A percentile compares a stretch with the other conserved stretches of the same genome.
Conservation (phyloP, 257 asterid species). For the Petrea volubilis region DNA sequence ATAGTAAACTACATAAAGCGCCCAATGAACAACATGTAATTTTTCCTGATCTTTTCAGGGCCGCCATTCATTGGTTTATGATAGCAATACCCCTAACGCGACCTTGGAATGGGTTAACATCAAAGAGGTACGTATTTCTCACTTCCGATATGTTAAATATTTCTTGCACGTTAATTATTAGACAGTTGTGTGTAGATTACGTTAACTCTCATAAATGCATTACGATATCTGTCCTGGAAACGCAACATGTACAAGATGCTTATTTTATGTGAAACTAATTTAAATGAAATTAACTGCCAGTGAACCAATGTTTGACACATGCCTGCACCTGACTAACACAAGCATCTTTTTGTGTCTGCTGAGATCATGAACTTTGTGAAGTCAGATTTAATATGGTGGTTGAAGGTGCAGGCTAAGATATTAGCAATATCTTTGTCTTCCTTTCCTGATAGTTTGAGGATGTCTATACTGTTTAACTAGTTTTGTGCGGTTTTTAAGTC, state of each 20-base stretch:
- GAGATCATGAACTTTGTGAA: not conserved
- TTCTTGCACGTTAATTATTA: slow-evolving; percentile 1
- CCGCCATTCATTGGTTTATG: slow-evolving; percentile 88
- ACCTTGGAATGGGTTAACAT: slow-evolving; percentile 87
- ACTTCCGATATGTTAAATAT: not conserved
- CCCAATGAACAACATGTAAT: not conserved
- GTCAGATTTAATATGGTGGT: not conserved
- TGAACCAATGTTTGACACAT: not conserved
- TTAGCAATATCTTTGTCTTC: not conserved
- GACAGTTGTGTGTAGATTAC: not conserved
- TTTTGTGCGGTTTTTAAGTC: not conserved
- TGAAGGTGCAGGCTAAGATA: not conserved
- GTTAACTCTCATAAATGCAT: slow-evolving; percentile 5
- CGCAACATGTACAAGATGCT: not conserved
- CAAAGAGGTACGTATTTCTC: slow-evolving; percentile 64
- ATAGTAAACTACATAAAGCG: slow-evolving; percentile 1
- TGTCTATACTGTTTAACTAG: not conserved
- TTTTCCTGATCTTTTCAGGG: slow-evolving; percentile 55
- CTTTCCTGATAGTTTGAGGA: slow-evolving; percentile 20
- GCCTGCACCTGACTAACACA: slow-evolving; percentile 7
- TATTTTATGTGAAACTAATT: not conserved
- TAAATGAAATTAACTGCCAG: slow-evolving; percentile 7
- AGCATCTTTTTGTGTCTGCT: not conserved
- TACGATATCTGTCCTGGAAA: not conserved
- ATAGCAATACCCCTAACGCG: slow-evolving; percentile 65